phyloP scores from a whole-genome alignment of 352 stramenopile species.

The Phytophthora constricta region DNA sequence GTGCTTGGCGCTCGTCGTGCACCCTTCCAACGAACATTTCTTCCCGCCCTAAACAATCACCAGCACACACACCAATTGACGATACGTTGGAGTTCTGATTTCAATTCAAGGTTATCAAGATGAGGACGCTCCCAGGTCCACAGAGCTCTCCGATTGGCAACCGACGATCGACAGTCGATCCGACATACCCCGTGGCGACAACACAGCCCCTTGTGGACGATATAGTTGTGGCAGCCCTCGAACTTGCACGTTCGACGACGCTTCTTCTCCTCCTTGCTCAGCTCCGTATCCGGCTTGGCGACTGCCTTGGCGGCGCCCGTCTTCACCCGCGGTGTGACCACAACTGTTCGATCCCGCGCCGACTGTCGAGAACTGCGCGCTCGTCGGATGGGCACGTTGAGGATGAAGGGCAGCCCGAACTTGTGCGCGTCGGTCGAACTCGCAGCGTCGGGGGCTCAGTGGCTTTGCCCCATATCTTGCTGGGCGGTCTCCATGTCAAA shows the following conservation, averaged over 20 bases:
- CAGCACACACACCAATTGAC: background rate
- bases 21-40: slow-evolving; percentile 47
- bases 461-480: background rate
- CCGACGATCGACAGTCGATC: background rate
- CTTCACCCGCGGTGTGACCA: background rate
- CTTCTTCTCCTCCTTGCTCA: slow-evolving; percentile 48
- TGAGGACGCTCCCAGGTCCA: background rate
- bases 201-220: slow-evolving; percentile 51
- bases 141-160: no score
- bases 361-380: slow-evolving; percentile 1
- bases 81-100: background rate
- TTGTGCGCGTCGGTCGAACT: slow-evolving; percentile 14
- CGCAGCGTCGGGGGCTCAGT: background rate
- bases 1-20: slow-evolving; percentile 54
- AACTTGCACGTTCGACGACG: slow-evolving; percentile 41
- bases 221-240: slow-evolving; percentile 57
- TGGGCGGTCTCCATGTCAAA: background rate
- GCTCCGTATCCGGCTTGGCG: background rate
- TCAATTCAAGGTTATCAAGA: background rate
- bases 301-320: background rate
- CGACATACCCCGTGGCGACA: slow-evolving; percentile 46
- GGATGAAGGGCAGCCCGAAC: slow-evolving; percentile 33
- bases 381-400: slow-evolving; percentile 21
- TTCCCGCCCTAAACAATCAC: slow-evolving; percentile 47
- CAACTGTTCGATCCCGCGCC: background rate